Conservation (phyloP, 2,329 filamentous ascomycete species). For the Coleophoma crateriformis region DNA sequence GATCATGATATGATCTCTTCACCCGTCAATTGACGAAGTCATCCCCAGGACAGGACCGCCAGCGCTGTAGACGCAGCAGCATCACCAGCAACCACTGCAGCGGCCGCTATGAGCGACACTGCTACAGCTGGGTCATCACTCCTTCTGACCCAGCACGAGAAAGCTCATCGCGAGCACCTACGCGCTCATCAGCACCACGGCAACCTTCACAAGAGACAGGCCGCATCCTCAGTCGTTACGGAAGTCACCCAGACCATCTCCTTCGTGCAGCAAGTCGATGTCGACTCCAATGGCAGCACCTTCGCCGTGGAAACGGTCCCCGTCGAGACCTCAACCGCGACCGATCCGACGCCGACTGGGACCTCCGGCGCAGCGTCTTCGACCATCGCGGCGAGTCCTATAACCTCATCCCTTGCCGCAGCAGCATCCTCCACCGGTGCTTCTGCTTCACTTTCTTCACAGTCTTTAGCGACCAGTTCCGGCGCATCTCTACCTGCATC, state of each 20-base stretch:
- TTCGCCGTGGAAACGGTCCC: conserved; percentile 14
- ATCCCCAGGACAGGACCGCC: not conserved
- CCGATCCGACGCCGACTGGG: conserved; percentile 4
- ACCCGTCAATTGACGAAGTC: not conserved
- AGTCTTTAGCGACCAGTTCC: conserved; percentile 12
- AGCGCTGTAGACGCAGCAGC: conserved; percentile 25
- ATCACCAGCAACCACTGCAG: not conserved
- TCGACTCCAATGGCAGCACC: conserved; percentile 22
- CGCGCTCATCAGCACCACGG: conserved; percentile 12
- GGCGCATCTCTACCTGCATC: conserved; percentile 6
- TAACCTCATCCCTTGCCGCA: not conserved
- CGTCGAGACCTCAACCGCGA: conserved; percentile 6
- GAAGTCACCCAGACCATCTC: conserved; percentile 22
- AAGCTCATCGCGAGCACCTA: conserved; percentile 25
- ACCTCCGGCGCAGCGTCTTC: conserved; percentile 1
- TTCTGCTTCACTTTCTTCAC: conserved; percentile 7
- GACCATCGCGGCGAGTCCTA: not conserved
- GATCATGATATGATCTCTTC: not conserved
- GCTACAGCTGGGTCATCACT: conserved; percentile 23
- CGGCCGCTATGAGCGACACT: conserved; percentile 20
- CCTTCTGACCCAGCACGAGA: conserved; percentile 25
- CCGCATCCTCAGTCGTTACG: conserved; percentile 12
- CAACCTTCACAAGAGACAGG: conserved; percentile 11
- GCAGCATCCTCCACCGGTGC: not conserved
- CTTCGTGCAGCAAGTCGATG: conserved; percentile 23